Base-by-base conservation (phyloP, 129 eudicot species). In the Ambrosia trifida region DNA sequence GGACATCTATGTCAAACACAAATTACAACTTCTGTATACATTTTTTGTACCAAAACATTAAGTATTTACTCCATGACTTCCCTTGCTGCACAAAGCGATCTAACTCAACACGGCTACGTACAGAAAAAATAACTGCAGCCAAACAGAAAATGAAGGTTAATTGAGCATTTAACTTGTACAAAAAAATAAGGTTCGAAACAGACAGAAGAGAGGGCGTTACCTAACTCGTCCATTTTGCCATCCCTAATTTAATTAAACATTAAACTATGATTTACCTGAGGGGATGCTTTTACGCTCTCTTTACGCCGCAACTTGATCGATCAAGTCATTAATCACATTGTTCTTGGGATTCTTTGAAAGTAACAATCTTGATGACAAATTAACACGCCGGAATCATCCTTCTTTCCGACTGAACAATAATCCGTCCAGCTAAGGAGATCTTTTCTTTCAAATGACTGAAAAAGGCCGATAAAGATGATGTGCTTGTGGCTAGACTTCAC, bases 71-170 rank as follows among this genome's bases (percentile, higher is more conserved):
- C 24, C 32, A 18, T 19, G 60, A 19, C 62, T 17, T 33, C n/a
- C n/a, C n/a, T n/a, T n/a, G n/a, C 56, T 13, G 30, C 24, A 8
- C 24, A 13, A 58, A n/a, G 75, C 52, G 52, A 66, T 52, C 54
- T 18, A 77, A 66, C 76, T 14, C 65, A n/a, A 46, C 30, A 24
- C 54, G 36, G 17, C 38, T 45, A 51, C 44, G 64, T 75, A 64
- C 74, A 74, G 43, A 49, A 20, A 65, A 49, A 47, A 33, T 5
- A 80, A 65, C 73, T 80, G 70, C 74, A 75, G 30, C 72, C 73
- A 47, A 47, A 67, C 40, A 46, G 41, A 69, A 14, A 73, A 7
- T 44, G 31, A 70, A 50, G 9, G 19, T 51, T 2, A 13, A 49
- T 24, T 24, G 28, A 24, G 28, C 28, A 24, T 24, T 24, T 24